Evolutionary conservation across 192 early-diverging fungal species (phyloP), one percentile per base, ranked within the genome.

Genomic region (Kickxella alabastrina): DNA sequence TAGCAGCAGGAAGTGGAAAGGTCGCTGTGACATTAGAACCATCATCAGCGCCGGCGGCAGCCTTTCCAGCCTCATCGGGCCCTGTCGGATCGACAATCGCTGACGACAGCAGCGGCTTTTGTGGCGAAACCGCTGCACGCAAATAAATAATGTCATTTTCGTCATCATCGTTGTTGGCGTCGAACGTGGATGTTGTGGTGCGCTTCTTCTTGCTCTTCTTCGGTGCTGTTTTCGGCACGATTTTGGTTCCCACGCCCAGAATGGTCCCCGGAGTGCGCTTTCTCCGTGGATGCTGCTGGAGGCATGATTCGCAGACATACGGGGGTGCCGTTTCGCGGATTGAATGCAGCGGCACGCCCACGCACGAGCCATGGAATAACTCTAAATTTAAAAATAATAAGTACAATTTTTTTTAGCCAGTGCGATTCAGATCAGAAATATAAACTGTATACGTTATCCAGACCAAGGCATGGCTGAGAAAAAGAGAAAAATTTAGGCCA

Each of bases 311-410:
- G 49, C 65, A 61, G 4, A 57, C 53, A 50, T 60, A 68, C 21
- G 25, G 19, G 2, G 57, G 29, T 35, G 22, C 18, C 9, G 38
- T 4, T 12, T 15, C 28, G 34, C 28, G 21, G n/a, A 50, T 44
- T 18, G 39, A 25, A 17, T 63, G 37, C 17, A 36, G 14, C n/a
- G 41, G 8, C 7, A 68, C 52, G n/a, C 40, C 56, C 9, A 68
- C 48, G 34, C 65, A 68, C 57, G 65, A 56, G 35, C 65, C 57
- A 39, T 68, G 65, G 47, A 68, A 68, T 40, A 43, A 31, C 32
- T 59, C 65, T 49, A 49, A 8, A 35, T n/a, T n/a, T n/a, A n/a
- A n/a, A n/a, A n/a, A n/a, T n/a, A n/a, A n/a, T n/a, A n/a, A n/a
- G n/a, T n/a, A n/a, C n/a, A n/a, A n/a, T n/a, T n/a, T n/a, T n/a